Conservation (phyloP, 371 early-diverging fungal genomes). For the Circinella minor region DNA sequence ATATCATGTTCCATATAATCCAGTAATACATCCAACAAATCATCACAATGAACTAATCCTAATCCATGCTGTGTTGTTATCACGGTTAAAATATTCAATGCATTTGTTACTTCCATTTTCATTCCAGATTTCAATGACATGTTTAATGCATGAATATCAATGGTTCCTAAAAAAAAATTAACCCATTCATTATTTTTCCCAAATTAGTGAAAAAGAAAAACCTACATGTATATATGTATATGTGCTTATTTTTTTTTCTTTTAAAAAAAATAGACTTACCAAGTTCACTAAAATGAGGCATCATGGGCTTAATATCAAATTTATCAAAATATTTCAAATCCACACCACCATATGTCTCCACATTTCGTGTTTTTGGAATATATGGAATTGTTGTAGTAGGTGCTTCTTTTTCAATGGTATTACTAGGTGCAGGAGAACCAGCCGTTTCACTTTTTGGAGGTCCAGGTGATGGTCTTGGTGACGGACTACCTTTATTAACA, state of each 20-base stretch:
- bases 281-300: conserved; percentile 63
- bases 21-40: conserved; percentile 56
- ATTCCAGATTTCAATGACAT: conserved; percentile 80
- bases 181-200: neutral
- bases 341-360: conserved; percentile 78
- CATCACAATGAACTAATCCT: conserved; percentile 52
- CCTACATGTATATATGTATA: neutral
- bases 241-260: too few relatives aligned
- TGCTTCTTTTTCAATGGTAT: conserved; percentile 3
- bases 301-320: conserved; percentile 57
- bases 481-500: conserved; percentile 6
- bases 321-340: conserved; percentile 71
- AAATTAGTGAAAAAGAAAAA: neutral
- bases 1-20: conserved; percentile 55
- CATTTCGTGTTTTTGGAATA: conserved; percentile 54
- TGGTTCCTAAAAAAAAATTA: conserved; percentile 46
- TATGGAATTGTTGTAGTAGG: conserved; percentile 27
- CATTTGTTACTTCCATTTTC: conserved; percentile 73
- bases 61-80: conserved; percentile 45
- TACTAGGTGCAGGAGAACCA: conserved; percentile 17
- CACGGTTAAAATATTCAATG: conserved; percentile 72
- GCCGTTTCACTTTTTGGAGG: conserved; percentile 4
- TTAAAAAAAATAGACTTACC: conserved; percentile 32
- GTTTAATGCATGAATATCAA: conserved; percentile 77
- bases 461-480: conserved; percentile 15